Percentiles rank a stretch among this genome's conserved stretches.
Evolutionary conservation across 345 rosid genomes (phyloP).

Genomic region (Brassica nigra): DNA sequence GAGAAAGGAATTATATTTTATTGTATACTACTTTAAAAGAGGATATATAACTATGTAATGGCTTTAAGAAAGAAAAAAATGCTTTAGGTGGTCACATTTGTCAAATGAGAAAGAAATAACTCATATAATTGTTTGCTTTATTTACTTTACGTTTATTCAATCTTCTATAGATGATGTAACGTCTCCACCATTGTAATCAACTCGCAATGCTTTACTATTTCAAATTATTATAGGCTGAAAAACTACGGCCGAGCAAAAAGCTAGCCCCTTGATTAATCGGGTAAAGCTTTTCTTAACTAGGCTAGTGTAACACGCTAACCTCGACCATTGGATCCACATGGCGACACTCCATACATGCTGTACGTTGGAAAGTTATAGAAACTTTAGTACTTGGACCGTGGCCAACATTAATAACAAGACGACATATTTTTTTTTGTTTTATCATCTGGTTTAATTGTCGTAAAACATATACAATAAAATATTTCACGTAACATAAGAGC

Average conservation of each 20-base stretch:
- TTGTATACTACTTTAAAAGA: neutral
- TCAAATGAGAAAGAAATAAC: constrained; percentile 10
- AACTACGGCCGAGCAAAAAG: constrained; percentile 18
- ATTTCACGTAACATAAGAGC: neutral
- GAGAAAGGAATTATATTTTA: neutral
- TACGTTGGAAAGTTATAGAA: constrained; percentile 21
- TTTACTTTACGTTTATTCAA: constrained; percentile 3
- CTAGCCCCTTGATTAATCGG: constrained; percentile 5
- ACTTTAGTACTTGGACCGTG: constrained; percentile 19
- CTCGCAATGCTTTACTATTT: neutral
- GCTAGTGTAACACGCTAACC: constrained; percentile 4
- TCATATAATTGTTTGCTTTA: constrained; percentile 12
- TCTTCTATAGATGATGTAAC: neutral
- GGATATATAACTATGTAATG: neutral
- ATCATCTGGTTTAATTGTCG: neutral
- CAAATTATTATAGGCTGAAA: neutral
- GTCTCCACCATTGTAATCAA: constrained; percentile 10
- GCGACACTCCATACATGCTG: neutral
- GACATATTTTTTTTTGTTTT: constrained; percentile 18
- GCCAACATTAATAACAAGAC: constrained; percentile 14
- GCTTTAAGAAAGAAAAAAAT: neutral
- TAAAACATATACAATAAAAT: neutral
- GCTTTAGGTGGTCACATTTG: constrained; percentile 4
- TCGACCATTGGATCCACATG: constrained; percentile 28
- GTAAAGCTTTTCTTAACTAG: neutral